Evolutionary conservation across 352 stramenopile species (phyloP).

Genomic region (Discostella stelligera): DNA sequence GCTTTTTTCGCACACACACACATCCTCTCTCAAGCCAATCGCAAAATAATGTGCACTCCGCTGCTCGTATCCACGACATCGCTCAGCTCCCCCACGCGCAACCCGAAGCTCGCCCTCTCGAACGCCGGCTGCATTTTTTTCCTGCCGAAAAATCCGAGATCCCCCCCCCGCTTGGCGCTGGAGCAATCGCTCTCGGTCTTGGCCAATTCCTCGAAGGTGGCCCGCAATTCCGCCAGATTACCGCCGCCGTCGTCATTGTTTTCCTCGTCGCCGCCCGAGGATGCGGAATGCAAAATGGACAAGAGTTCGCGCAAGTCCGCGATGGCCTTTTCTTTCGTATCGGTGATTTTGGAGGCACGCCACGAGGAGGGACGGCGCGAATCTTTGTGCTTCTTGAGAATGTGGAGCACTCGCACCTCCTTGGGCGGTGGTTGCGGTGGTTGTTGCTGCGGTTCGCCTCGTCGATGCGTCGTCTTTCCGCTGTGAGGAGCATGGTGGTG

Average conservation of each 20-base stretch:
- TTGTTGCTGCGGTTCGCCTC: not conserved
- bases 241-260: too few relatives aligned
- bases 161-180: slow-evolving; percentile 70
- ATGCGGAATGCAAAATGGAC: slow-evolving; percentile 50
- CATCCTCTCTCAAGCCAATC: slow-evolving; percentile 51
- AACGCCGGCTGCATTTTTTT: slow-evolving; percentile 82
- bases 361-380: slow-evolving; percentile 67
- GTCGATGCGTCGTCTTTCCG: too few relatives aligned
- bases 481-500: too few relatives aligned
- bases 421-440: slow-evolving; percentile 46
- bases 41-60: slow-evolving; percentile 80
- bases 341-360: slow-evolving; percentile 69
- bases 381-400: slow-evolving; percentile 78
- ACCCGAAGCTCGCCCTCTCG: slow-evolving; percentile 78
- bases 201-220: slow-evolving; percentile 76
- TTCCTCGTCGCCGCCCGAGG: slow-evolving; percentile 30
- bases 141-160: slow-evolving; percentile 81
- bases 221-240: slow-evolving; percentile 52
- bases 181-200: slow-evolving; percentile 78
- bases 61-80: slow-evolving; percentile 77
- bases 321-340: slow-evolving; percentile 67
- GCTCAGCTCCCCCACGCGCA: slow-evolving; percentile 74
- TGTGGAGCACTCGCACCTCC: slow-evolving; percentile 79
- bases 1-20: too few relatives aligned
- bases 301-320: slow-evolving; percentile 66